phyloP scores from a whole-genome alignment of 2,329 filamentous ascomycete species.

The Paecilomyces fulvus region DNA sequence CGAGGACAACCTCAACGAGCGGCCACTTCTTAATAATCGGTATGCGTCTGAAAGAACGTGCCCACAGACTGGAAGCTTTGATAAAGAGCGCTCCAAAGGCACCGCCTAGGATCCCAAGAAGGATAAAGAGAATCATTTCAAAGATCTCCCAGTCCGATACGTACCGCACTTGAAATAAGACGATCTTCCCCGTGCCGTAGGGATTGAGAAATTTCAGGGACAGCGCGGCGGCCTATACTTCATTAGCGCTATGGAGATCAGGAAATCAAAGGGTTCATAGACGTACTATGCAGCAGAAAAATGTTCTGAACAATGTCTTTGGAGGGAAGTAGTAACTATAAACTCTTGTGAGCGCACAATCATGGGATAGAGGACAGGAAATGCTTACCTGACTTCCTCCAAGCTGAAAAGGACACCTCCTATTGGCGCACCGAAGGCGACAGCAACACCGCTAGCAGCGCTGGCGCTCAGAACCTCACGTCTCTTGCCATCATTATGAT shows the following conservation, averaged over 20 bases:
- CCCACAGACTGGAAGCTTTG: conserved; percentile 89
- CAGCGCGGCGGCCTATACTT: conserved; percentile 56
- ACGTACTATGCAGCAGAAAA: conserved; percentile 88
- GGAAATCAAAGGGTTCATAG: not conserved
- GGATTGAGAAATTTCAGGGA: conserved; percentile 93
- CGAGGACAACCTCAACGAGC: conserved; percentile 76
- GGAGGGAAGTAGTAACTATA: conserved; percentile 87
- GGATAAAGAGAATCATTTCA: conserved; percentile 73
- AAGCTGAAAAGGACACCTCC: conserved; percentile 87
- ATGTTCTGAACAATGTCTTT: conserved; percentile 93
- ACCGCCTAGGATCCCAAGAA: conserved; percentile 81
- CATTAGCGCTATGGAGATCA: conserved; percentile 9
- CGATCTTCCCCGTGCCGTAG: conserved; percentile 92
- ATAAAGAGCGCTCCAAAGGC: conserved; percentile 86
- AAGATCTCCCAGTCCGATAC: conserved; percentile 88
- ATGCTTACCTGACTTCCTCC: conserved; percentile 64
- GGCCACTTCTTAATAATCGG: conserved; percentile 72
- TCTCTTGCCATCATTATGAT: conserved; percentile 85
- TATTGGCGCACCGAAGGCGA: conserved; percentile 85
- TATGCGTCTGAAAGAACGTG: conserved; percentile 76
- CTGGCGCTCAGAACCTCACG: conserved; percentile 90
- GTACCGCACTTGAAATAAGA: conserved; percentile 92
- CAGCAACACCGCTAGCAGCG: conserved; percentile 82
- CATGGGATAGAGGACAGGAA: not conserved
- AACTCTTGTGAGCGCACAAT: conserved; percentile 4